Base-by-base conservation (phyloP, 208 protist genomes). In the Perkinsela sp. region DNA sequence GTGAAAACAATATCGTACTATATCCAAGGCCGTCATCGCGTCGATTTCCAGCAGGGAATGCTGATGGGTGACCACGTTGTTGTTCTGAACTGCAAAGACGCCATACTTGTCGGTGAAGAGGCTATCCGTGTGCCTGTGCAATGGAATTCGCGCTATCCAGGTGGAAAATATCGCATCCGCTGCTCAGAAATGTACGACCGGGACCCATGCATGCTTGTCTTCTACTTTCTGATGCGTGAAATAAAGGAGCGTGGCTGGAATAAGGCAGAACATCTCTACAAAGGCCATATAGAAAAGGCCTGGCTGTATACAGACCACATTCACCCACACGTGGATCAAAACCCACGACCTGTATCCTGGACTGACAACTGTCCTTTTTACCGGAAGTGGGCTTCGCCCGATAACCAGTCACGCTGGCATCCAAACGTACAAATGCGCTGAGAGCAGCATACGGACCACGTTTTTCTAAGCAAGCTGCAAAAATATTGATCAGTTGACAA, bases 191-290 rank as follows among this genome's bases (percentile, higher is more conserved):
- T 92, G 87, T 92, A 89, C 76, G 83, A 92, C 73, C 84, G 87
- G 0, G 87, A 92, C 72, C 87, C 87, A 1, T 92, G 87, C 77
- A 92, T 92, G 87, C 76, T 92, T 31, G 88, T 92, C 83, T 92
- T 82, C 81, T 88, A 83, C 81, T 92, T 81, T 70, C 69, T 92
- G 1, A 88, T 88, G 73, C 83, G 90, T 72, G 85, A 92, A 70
- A 85, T 92, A 29, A 92, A 90, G 67, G 40, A 57, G 13, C 40
- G 22, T 57, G 40, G 40, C 13, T 57, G 40, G 40, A 57, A 57
- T 57, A 57, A 57, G 22, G 40, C 40, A 22, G 40, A 57, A 57
- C 40, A 57, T 57, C 40, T 57, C 40, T 57, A 57, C 40, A 57
- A 57, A 22, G 40, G 40, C 6, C 73, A 77, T 6, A 71, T 92